Evolutionary conservation across 2,329 filamentous ascomycete species (phyloP), one percentile per base, ranked within the genome.

Genomic region (Bretziella fagacearum): DNA sequence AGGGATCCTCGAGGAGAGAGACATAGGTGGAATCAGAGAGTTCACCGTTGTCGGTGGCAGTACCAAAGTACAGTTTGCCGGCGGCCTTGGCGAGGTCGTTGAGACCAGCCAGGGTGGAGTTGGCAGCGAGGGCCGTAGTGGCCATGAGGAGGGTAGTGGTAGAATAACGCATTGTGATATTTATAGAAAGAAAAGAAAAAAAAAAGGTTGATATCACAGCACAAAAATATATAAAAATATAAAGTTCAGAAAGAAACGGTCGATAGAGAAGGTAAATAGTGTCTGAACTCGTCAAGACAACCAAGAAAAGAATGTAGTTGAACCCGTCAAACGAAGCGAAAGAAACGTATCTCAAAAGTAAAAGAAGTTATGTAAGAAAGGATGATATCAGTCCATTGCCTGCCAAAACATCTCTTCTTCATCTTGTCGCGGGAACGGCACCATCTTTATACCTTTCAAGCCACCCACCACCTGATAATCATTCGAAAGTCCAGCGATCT

Each of bases 11-110:
- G 35, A 78, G 58, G 3, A 61, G 56, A 56, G 79, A 73, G 7
- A 63, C 59, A 18, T 69, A 59, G 52, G 72, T 66, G 6, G 58
- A 56, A 15, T 74, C 73, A 3, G 56, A 59, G 22, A 63, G 59
- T 54, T 65, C 59, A 2, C 60, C 60, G 4, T 59, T 56, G 58
- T 81, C 76, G 25, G 75, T 76, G 2, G 76, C 76, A 1, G 74
- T 70, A 47, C 76, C 76, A 47, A 78, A 79, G 62, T 77, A 79
- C 51, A 65, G 56, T 47, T 71, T 62, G 4, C 73, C 73, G 26
- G 70, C 68, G 47, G 66, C 63, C 50, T 68, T 64, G 8, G 72
- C 72, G 22, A 69, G 61, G 33, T 62, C 56, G 54, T 73, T 59
- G 11, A 75, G 65, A 52, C 66, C 63, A 22, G 55, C 60, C 5